Evolutionary conservation across 2,329 filamentous ascomycete species (phyloP), one percentile per base, ranked within the genome.

Genomic region (Stachybotrys chlorohalonatus): DNA sequence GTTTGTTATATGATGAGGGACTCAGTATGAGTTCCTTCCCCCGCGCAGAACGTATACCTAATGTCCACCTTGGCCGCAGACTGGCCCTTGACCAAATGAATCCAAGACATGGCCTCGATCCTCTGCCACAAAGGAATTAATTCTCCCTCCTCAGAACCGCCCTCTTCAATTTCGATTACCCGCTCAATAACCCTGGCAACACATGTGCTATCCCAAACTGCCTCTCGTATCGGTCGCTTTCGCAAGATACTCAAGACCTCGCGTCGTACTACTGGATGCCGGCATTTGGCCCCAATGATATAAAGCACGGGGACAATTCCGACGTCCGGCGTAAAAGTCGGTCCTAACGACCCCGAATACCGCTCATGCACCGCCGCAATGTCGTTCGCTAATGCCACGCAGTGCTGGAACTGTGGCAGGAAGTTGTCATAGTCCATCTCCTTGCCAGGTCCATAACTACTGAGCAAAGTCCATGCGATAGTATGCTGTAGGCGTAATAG

Each of bases 121-220:
- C 66, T 66, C 56, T 63, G 60, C 61, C 60, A 64, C 49, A 59
- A 16, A 16, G 60, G 24, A 55, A 69, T 66, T 24, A 24, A 49
- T 62, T 52, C 51, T 63, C 61, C 63, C 66, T 68, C 36, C 56
- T 58, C 52, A 53, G 54, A 7, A 32, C 49, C 32, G 51, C 55
- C 56, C 60, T 71, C 68, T 60, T 72, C 68, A 59, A 72, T 66
- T 53, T 68, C 65, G 7, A 70, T 66, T n/a, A 70, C 57, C 47
- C 66, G 58, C 59, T 69, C 66, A 32, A 70, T 53, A 6, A 69
- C 57, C 52, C 53, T 62, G 13, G 66, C 65, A 47, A 66, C 54
- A 53, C 49, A 58, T 31, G 62, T 56, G 51, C 67, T 71, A 59
- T 70, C 64, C 68, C 68, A 71, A 57, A 63, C 60, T 8, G 64